Conservation (phyloP, 805 yeast species). For the Cephaloascus fragrans region DNA sequence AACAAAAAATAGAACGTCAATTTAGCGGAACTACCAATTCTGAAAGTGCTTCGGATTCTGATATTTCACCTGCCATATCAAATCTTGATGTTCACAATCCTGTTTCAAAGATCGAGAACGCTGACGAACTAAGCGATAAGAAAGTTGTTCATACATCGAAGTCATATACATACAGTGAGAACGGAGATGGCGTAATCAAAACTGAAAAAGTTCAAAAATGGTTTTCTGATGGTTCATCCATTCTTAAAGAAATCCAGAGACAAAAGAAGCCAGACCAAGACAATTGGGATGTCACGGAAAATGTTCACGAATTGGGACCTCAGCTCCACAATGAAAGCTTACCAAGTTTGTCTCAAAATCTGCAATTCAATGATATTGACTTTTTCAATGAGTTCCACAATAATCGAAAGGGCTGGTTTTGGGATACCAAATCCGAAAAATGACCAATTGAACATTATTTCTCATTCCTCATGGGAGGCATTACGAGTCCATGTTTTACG, state of each 20-base stretch:
- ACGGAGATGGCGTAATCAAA: background rate
- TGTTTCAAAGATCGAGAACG: background rate
- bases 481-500: background rate
- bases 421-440: background rate
- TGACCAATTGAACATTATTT: too few relatives aligned
- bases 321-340: too few relatives aligned
- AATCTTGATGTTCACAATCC: too few relatives aligned
- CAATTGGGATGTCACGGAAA: background rate
- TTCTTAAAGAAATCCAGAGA: background rate
- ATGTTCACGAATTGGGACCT: background rate
- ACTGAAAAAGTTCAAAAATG: background rate
- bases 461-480: too few relatives aligned
- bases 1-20: background rate
- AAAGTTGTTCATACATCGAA: background rate
- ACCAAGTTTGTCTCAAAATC: background rate
- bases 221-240: background rate
- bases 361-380: background rate
- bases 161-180: background rate
- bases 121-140: background rate
- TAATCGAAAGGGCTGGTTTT: background rate
- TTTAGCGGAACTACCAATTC: background rate
- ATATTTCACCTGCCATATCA: too few relatives aligned
- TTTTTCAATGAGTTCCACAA: background rate
- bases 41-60: background rate
- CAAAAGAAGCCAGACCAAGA: background rate